Evolutionary conservation across 192 early-diverging fungal species (phyloP).

Genomic region (Spizellomyces punctatus): DNA sequence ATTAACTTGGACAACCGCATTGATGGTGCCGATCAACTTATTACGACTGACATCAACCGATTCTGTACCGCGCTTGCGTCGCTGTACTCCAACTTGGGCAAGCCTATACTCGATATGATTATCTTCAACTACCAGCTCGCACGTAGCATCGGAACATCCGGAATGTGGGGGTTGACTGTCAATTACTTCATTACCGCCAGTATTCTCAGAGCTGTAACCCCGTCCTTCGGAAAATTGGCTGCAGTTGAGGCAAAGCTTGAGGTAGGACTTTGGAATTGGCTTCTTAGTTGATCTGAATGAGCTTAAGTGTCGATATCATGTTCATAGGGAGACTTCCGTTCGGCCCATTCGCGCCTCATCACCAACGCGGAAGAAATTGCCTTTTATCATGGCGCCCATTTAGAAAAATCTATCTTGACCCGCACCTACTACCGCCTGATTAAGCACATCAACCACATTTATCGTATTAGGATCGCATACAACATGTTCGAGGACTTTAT

Average conservation of each 20-base stretch:
- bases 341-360: slow-evolving; percentile 91
- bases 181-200: slow-evolving; percentile 77
- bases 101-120: slow-evolving; percentile 94
- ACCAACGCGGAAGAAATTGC: slow-evolving; percentile 98
- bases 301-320: too few species aligned
- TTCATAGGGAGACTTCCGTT: slow-evolving; percentile 82
- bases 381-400: slow-evolving; percentile 80
- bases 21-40: slow-evolving; percentile 84
- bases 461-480: slow-evolving; percentile 55
- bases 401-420: slow-evolving; percentile 69
- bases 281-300: too few species aligned
- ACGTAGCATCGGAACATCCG: slow-evolving; percentile 78
- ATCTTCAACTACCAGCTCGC: slow-evolving; percentile 93
- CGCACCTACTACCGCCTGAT: slow-evolving; percentile 50
- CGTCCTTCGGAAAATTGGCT: slow-evolving; percentile 94
- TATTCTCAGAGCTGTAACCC: slow-evolving; percentile 83
- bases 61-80: slow-evolving; percentile 87
- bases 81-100: slow-evolving; percentile 90
- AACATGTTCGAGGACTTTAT: slow-evolving; percentile 83
- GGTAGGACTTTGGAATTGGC: background rate
- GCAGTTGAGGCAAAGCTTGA: slow-evolving; percentile 87
- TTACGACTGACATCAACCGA: slow-evolving; percentile 85
- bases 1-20: slow-evolving; percentile 94
- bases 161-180: slow-evolving; percentile 78
- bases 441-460: slow-evolving; percentile 58